Evolutionary conservation across 345 rosid genomes (phyloP).

Genomic region (Crucihimalaya himalaica): DNA sequence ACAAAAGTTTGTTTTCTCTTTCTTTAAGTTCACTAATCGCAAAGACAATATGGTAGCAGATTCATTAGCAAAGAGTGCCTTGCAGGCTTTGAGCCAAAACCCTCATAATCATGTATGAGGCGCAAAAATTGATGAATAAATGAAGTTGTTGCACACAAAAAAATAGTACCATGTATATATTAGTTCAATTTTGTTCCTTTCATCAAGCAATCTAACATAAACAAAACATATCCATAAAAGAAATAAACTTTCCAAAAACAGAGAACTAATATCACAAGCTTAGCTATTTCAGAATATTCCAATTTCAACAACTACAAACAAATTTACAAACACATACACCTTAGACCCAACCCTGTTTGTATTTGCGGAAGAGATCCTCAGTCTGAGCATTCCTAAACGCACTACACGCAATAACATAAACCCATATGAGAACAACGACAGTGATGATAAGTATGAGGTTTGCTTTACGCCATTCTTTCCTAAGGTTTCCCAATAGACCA

Average conservation of each 20-base stretch:
- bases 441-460: slow-evolving; percentile 74
- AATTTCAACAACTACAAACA: slow-evolving; percentile 23
- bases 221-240: not conserved
- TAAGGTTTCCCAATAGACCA: slow-evolving; percentile 75
- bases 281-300: slow-evolving; percentile 9
- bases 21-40: no score
- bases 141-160: no score
- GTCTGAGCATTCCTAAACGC: slow-evolving; percentile 90
- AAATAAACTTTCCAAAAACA: not conserved
- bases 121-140: no score
- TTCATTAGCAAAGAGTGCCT: no score
- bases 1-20: no score
- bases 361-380: slow-evolving; percentile 68
- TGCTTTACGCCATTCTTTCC: slow-evolving; percentile 86
- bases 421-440: slow-evolving; percentile 74
- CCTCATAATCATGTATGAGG: no score
- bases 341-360: slow-evolving; percentile 68
- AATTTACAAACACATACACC: not conserved
- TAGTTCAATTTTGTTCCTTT: not conserved
- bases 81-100: no score
- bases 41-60: no score
- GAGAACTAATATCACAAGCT: not conserved
- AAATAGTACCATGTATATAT: not conserved
- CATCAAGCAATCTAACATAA: not conserved
- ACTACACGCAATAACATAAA: slow-evolving; percentile 79